A percentile compares a stretch with the other conserved stretches of the same genome.
These are phyloP conservation scores for Ramalina intermedia DNA, from an alignment of 495 filamentous ascomycete genomes.

Conservation along the genomic window DNA sequence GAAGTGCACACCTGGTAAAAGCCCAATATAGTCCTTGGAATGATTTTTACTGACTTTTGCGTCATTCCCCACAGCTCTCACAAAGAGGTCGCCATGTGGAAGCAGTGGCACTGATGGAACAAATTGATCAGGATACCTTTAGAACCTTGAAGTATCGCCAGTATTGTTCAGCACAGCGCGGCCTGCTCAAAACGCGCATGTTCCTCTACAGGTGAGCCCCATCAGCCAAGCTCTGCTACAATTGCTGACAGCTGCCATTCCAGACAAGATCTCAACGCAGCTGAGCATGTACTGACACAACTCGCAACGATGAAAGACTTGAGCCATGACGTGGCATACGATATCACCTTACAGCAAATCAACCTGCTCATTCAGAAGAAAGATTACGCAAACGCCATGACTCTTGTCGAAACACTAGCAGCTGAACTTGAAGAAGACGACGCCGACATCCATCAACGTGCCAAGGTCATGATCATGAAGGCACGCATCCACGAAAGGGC, in stretches of 20 bases:
- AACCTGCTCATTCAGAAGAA: slow-evolving; percentile 53
- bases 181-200: slow-evolving; percentile 53
- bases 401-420: slow-evolving; percentile 52
- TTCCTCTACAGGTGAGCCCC: slow-evolving; percentile 45
- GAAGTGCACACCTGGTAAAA: slow-evolving; percentile 39
- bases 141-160: slow-evolving; percentile 66
- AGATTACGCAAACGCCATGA: slow-evolving; percentile 48
- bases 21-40: neutral
- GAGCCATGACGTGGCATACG: slow-evolving; percentile 57
- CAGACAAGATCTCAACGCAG: slow-evolving; percentile 52
- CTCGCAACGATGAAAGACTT: slow-evolving; percentile 36
- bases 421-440: slow-evolving; percentile 49
- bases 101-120: slow-evolving; percentile 50
- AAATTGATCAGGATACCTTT: slow-evolving; percentile 49
- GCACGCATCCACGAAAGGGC: slow-evolving; percentile 54
- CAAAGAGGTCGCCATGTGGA: slow-evolving; percentile 59
- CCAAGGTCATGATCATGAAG: slow-evolving; percentile 65
- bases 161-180: slow-evolving; percentile 61
- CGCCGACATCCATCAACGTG: slow-evolving; percentile 59
- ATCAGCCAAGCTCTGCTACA: neutral
- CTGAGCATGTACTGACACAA: slow-evolving; percentile 48
- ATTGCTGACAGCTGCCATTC: slow-evolving; percentile 12
- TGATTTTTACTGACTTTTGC: slow-evolving; percentile 3
- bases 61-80: slow-evolving; percentile 26
- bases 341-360: slow-evolving; percentile 54